Conservation (phyloP, 129 eudicot genomes). For the Lactuca saligna region DNA sequence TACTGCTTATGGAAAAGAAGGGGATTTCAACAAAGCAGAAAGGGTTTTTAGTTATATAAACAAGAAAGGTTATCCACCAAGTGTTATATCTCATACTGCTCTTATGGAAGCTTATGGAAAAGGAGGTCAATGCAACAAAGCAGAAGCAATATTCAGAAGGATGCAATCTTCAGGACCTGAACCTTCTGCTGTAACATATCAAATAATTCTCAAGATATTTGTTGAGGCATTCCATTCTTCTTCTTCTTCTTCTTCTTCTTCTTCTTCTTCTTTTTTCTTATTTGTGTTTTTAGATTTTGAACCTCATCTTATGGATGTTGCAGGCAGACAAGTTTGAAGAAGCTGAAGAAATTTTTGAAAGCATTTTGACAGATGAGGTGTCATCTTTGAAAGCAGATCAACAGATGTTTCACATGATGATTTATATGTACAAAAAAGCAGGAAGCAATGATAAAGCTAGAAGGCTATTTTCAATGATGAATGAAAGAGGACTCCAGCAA, state of each 20-base stretch:
- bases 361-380: constrained; percentile 52
- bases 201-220: constrained; percentile 83
- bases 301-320: constrained; percentile 15
- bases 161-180: constrained; percentile 95
- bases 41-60: constrained; percentile 65
- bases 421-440: constrained; percentile 86
- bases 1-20: constrained; percentile 93
- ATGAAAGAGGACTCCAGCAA: constrained; percentile 67
- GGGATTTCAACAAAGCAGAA: constrained; percentile 83
- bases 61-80: constrained; percentile 77
- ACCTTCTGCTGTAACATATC: constrained; percentile 93
- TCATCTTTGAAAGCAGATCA: constrained; percentile 78
- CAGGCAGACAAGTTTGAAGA: constrained; percentile 85
- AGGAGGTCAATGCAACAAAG: constrained; percentile 77
- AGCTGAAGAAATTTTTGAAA: constrained; percentile 83
- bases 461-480: constrained; percentile 65
- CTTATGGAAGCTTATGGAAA: constrained; percentile 97
- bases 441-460: constrained; percentile 85
- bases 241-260: neutral
- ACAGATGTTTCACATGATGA: constrained; percentile 99
- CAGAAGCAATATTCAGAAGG: constrained; percentile 84
- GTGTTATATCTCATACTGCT: constrained; percentile 87
- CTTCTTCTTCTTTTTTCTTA: too few relatives aligned
- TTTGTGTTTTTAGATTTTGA: constrained; percentile 12
- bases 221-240: constrained; percentile 59